phyloP scores from a whole-genome alignment of 371 early-diverging fungal genomes.

The Zopfochytrium polystomum region DNA sequence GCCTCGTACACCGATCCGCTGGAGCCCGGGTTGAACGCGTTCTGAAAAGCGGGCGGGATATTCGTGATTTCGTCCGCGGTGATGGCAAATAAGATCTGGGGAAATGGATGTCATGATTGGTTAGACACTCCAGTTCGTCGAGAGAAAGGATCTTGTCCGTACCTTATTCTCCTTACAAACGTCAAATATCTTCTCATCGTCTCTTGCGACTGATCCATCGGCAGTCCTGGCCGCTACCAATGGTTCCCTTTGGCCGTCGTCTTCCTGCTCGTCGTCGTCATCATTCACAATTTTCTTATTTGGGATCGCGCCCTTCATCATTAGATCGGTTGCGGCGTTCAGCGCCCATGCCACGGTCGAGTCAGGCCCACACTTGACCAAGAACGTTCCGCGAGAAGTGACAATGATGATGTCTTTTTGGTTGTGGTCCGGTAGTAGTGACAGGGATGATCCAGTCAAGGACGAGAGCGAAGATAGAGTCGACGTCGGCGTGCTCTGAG shows the following conservation, averaged over 20 bases:
- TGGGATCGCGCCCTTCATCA: too few relatives aligned
- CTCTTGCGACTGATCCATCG: constrained; percentile 18
- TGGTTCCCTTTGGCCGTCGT: constrained; percentile 4
- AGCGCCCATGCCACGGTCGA: constrained; percentile 24
- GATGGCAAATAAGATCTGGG: constrained; percentile 26
- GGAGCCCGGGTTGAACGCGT: constrained; percentile 15
- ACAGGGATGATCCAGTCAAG: too few relatives aligned
- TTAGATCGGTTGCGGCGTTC: constrained; percentile 18
- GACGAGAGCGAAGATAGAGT: too few relatives aligned
- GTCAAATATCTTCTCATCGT: constrained; percentile 20
- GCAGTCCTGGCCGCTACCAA: constrained; percentile 27
- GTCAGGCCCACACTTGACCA: constrained; percentile 20
- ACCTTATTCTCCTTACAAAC: constrained; percentile 31
- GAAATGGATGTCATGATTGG: neutral
- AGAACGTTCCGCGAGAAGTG: constrained; percentile 24
- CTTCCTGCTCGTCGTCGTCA: neutral
- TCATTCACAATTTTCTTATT: too few relatives aligned
- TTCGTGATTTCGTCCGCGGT: constrained; percentile 25
- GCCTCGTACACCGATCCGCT: constrained; percentile 1
- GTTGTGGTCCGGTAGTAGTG: too few relatives aligned
- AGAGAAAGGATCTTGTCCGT: neutral
- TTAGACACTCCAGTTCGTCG: constrained; percentile 3
- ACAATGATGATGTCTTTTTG: constrained; percentile 29
- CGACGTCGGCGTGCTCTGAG: too few relatives aligned
- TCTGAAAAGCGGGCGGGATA: constrained; percentile 26